Evolutionary conservation across 768 basidiomycete genomes (phyloP).

Genomic region (Suillus brevipes): DNA sequence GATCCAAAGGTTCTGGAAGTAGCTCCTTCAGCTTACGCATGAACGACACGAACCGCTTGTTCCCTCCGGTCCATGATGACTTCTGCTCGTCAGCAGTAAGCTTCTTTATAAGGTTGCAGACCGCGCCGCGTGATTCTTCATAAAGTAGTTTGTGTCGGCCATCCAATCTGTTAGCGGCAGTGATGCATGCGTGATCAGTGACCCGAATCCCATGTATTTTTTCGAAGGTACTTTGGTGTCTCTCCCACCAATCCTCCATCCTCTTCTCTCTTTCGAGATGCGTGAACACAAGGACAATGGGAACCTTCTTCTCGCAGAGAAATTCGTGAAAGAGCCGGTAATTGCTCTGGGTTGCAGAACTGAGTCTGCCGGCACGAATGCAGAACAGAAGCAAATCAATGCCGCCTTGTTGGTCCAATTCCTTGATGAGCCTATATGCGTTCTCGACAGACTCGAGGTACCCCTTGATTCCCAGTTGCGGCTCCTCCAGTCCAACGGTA

Average conservation of each 20-base stretch:
- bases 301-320: constrained; percentile 40
- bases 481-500: constrained; percentile 33
- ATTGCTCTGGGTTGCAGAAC: constrained; percentile 33
- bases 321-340: constrained; percentile 41
- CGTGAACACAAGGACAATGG: constrained; percentile 42
- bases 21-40: constrained; percentile 16
- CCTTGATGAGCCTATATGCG: constrained; percentile 25
- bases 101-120: constrained; percentile 24
- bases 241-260: constrained; percentile 39
- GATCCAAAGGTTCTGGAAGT: constrained; percentile 12
- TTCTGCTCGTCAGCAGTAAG: background rate
- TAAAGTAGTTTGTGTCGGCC: constrained; percentile 35
- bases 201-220: constrained; percentile 26
- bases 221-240: constrained; percentile 26
- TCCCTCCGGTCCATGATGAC: constrained; percentile 11
- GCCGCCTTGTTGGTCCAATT: constrained; percentile 25
- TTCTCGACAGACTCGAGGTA: constrained; percentile 33
- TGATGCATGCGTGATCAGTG: constrained; percentile 42
- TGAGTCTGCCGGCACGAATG: constrained; percentile 36
- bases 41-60: constrained; percentile 21
- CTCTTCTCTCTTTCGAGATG: constrained; percentile 37
- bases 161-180: constrained; percentile 30
- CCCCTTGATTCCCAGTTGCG: constrained; percentile 27
- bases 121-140: constrained; percentile 29
- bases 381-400: constrained; percentile 39